phyloP scores from a whole-genome alignment of 202 grass and related monocot genomes.

The Sporobolus alterniflorus region DNA sequence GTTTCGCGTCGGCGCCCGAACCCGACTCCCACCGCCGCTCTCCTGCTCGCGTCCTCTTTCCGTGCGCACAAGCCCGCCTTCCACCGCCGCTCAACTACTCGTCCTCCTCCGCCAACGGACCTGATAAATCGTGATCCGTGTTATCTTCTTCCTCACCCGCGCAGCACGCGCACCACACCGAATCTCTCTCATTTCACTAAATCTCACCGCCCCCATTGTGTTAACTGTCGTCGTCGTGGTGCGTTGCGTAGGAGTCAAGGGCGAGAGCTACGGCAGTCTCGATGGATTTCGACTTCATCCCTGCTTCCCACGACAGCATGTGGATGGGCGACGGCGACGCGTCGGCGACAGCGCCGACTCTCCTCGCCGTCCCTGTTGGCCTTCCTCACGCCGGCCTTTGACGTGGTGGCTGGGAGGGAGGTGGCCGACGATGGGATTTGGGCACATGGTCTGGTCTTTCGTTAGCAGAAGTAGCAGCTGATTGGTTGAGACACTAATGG shows the following conservation, averaged over 20 bases:
- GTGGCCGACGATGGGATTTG: slow-evolving; percentile 31
- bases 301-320: slow-evolving; percentile 32
- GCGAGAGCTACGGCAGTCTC: neutral
- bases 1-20: too few relatives aligned
- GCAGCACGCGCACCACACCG: too few relatives aligned
- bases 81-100: too few relatives aligned
- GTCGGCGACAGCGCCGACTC: slow-evolving; percentile 52
- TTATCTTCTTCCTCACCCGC: too few relatives aligned
- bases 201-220: slow-evolving; percentile 24
- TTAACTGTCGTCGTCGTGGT: neutral
- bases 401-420: slow-evolving; percentile 30
- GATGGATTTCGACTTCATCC: slow-evolving; percentile 48
- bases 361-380: slow-evolving; percentile 51
- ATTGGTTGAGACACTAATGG: neutral
- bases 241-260: neutral
- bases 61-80: too few relatives aligned
- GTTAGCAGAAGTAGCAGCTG: neutral
- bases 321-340: slow-evolving; percentile 41
- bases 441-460: slow-evolving; percentile 3
- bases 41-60: too few relatives aligned
- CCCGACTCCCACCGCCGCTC: too few relatives aligned
- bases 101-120: too few relatives aligned
- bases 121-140: too few relatives aligned
- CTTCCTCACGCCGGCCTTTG: slow-evolving; percentile 51
- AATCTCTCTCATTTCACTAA: neutral